Evolutionary conservation across 768 basidiomycete species (phyloP), one percentile per base, ranked within the genome.

Genomic region (Boletus fagicola): DNA sequence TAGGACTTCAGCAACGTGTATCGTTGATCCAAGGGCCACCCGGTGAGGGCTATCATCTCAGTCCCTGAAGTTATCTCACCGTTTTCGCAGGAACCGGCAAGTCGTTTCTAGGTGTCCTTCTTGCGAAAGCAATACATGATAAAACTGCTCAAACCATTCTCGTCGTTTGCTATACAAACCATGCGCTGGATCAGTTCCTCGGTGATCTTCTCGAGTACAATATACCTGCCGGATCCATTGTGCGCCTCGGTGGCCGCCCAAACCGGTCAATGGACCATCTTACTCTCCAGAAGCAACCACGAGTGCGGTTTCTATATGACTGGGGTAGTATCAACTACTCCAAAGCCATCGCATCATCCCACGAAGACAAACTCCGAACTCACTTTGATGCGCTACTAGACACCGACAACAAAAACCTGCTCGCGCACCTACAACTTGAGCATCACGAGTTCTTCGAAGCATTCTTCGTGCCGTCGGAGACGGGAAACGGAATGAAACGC

Each of bases 1-100:
- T 78, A 0, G 83, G 83, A 1, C 74, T 89, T 3, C 77, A 74
- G 0, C 80, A 86, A 54, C 72, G 66, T 4, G 73, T 89, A 0
- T 81, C 85, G 0, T 63, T 88, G 6, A 84, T 89, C 7, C 87
- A 88, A 72, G 87, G 87, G 0, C 87, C 87, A 0, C 87, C 87
- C 26, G 87, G 87, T 86, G 6, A 35, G 68, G 28, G 70, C 6
- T 1, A 0, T n/a, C 13, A 6, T 5, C 5, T 18, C 6, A 3
- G 5, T 18, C 9, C 8, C 15, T 16, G 8, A 26, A 39, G 1
- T 2, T 2, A 13, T 48, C 39, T 65, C n/a, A 63, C 7, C 11
- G 9, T 44, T 43, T 12, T 7, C 5, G 2, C 22, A 88, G 87
- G 87, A 1, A 89, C 87, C 0, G 87, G 87, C 0, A 89, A 88